Evolutionary conservation across 1,139 yeast genomes (phyloP), one percentile per base, ranked within the genome.

Genomic region (Groenewaldozyma sp.): DNA sequence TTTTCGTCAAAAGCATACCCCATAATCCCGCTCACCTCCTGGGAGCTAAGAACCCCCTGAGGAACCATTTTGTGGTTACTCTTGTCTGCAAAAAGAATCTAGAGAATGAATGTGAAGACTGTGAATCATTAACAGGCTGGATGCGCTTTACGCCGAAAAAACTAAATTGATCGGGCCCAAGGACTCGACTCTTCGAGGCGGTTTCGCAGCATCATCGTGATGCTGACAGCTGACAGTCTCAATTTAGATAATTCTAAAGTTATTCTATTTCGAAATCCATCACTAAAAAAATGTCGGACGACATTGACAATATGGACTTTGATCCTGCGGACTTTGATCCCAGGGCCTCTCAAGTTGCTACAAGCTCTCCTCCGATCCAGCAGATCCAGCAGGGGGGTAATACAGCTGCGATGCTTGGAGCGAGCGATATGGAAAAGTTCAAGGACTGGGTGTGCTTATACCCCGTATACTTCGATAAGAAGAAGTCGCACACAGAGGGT

Each of bases 301-400:
- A 84, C 54, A 80, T 88, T 63, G 96, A 87, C 58, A 78, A 84
- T 64, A 70, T 86, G 77, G 95, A 87, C 52, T 81, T 84, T 82
- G 95, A 87, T 62, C 71, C 88, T 31, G 93, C 94, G 7, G 88
- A 87, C 65, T 81, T 86, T 49, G 96, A 87, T 61, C 88, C 95
- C 14, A 51, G 56, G 40, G 62, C 59, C 31, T 13, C 7, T 7
- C n/a, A 9, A 27, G 26, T 18, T 28, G 38, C 10, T 10, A 17
- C 13, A 31, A 24, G 24, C 5, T n/a, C 32, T 24, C 11, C n/a
- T 24, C 7, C 7, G n/a, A 3, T 11, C 27, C 34, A 29, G 6
- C 28, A 18, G 28, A 24, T 4, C 28, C 31, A 11, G 4, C 26
- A 11, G n/a, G 18, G 21, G 17, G 11, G 26, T 11, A 22, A 22